Evolutionary conservation across 2,329 filamentous ascomycete genomes (phyloP).

Genomic region (Fusarium nisikadoi): DNA sequence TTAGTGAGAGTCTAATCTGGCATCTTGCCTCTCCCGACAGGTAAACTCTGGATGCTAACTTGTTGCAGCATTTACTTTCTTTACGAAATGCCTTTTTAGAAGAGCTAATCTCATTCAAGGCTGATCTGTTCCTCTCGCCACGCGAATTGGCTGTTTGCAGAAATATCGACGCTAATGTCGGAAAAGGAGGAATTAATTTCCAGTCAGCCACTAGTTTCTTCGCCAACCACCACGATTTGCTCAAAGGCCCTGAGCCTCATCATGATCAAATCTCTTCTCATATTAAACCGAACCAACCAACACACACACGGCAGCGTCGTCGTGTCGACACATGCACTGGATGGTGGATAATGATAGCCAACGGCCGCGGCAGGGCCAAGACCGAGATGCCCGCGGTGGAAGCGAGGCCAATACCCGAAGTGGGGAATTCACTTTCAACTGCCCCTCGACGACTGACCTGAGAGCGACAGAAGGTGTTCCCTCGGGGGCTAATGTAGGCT

Average conservation of each 20-base stretch:
- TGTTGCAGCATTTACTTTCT: not conserved
- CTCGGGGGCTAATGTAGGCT: not conserved
- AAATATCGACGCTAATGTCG: not conserved
- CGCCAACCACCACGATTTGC: not conserved
- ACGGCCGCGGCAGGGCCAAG: not conserved
- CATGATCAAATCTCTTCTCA: not conserved
- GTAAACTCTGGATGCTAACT: not conserved
- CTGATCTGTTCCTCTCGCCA: not conserved
- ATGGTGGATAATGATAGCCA: not conserved
- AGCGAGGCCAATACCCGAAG: not conserved
- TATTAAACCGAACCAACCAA: not conserved
- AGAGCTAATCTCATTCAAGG: not conserved
- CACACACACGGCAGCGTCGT: not conserved
- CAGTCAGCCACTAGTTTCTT: not conserved
- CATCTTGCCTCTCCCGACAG: not conserved
- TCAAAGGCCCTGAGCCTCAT: not conserved
- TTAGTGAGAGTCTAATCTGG: not conserved
- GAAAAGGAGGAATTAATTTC: slow-evolving; percentile 8
- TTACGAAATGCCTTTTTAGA: not conserved
- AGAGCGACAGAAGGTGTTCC: not conserved
- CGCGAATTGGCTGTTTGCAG: not conserved
- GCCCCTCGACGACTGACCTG: not conserved
- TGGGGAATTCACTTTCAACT: not conserved
- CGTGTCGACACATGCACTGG: not conserved
- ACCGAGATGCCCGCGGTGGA: not conserved